phyloP scores from a whole-genome alignment of 495 filamentous ascomycete genomes.

The Ascodesmis nigricans region DNA sequence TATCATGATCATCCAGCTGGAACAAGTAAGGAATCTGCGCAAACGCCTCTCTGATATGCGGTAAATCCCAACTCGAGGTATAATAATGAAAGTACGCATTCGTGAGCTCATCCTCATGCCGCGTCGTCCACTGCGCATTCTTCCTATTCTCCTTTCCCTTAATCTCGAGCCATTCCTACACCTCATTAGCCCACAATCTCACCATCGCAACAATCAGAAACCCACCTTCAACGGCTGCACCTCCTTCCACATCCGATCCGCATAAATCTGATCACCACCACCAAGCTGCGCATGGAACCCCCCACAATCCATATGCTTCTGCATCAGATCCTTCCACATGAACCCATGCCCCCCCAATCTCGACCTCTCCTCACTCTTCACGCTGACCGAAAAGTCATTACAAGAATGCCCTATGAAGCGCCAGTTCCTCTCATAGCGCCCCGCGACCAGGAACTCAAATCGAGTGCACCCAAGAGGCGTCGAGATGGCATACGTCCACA shows the following conservation, averaged over 20 bases:
- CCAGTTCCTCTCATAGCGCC: slow-evolving; percentile 75
- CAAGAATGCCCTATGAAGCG: slow-evolving; percentile 90
- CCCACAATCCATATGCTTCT: slow-evolving; percentile 87
- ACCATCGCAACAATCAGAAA: not conserved
- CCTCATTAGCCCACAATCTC: not conserved
- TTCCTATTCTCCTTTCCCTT: slow-evolving; percentile 80
- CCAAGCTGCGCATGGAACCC: slow-evolving; percentile 89
- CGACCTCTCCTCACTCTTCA: slow-evolving; percentile 61
- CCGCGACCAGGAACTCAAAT: slow-evolving; percentile 95
- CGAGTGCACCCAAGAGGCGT: slow-evolving; percentile 89
- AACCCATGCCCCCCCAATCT: slow-evolving; percentile 71
- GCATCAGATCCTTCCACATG: slow-evolving; percentile 98
- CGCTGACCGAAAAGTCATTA: slow-evolving; percentile 79
- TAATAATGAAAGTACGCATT: slow-evolving; percentile 99
- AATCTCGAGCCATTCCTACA: slow-evolving; percentile 64
- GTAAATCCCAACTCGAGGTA: slow-evolving; percentile 90
- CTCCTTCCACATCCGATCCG: slow-evolving; percentile 90
- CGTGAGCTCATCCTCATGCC: slow-evolving; percentile 80
- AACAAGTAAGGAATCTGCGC: slow-evolving; percentile 90
- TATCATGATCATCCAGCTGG: slow-evolving; percentile 90
- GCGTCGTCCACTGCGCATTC: slow-evolving; percentile 72
- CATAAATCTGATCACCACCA: slow-evolving; percentile 86
- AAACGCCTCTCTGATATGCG: slow-evolving; percentile 78
- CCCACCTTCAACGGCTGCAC: slow-evolving; percentile 51
- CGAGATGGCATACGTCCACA: slow-evolving; percentile 97